Evolutionary conservation across 1,139 yeast genomes (phyloP), one percentile per base, ranked within the genome.

Genomic region (Saccharomycopsis hybrid): DNA sequence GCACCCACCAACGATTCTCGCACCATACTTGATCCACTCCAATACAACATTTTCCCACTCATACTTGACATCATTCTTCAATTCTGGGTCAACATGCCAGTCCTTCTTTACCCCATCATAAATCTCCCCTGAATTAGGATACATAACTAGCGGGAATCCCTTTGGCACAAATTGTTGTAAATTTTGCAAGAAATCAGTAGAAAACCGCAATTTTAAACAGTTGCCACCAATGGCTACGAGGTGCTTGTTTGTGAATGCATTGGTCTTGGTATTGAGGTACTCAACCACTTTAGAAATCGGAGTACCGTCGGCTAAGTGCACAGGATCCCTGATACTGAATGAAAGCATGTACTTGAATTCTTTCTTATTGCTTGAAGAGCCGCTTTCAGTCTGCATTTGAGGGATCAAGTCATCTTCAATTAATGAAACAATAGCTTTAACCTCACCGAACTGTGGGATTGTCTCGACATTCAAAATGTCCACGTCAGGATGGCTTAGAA

Each of bases 391-490:
- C 13, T 29, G 24, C 29, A n/a, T 5, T 29, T 11, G 27, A 9
- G 44, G 7, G 4, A 49, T 46, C 39, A 61, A 43, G 18, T 49
- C 52, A 7, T 56, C 51, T 25, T 56, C 58, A 42, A 70, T 49
- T 46, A 70, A 50, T 5, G 58, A 54, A 2, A 65, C 49, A 9
- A 74, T 46, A 2, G 64, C 66, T 56, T 68, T 62, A 30, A 80
- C 61, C 62, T 84, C 92, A 37, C 56, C 54, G 28, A 72, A 60
- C 51, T 69, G 74, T 1, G 90, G 89, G 11, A 83, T 72, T 1
- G 92, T 84, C 60, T 84, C 92, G 52, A 82, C 66, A 1, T 77
- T 79, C n/a, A 83, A 62, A 2, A 76, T 53, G 56, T 79, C 85
- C 2, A 81, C 78, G 2, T 66, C 58, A 1, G 63, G 60, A 18